These are phyloP conservation scores for Agrostemma githago DNA, from an alignment of 148 eudicot genomes.

Conservation along the genomic window DNA sequence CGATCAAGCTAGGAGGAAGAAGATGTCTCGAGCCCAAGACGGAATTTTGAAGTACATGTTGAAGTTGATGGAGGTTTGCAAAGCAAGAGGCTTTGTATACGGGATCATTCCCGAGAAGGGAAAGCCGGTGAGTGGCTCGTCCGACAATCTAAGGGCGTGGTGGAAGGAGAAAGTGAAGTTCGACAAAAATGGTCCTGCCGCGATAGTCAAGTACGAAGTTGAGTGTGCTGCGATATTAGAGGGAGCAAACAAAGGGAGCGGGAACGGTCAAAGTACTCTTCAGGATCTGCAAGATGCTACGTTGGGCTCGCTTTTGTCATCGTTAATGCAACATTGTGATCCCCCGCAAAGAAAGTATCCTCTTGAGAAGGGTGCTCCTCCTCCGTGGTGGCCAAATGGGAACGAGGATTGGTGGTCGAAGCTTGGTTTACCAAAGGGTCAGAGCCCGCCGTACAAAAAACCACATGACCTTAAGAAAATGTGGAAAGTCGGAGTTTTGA, in stretches of 20 bases:
- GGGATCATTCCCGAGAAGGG: constrained; percentile 98
- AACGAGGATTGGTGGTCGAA: constrained; percentile 82
- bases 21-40: constrained; percentile 95
- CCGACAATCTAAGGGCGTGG: constrained; percentile 96
- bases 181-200: constrained; percentile 92
- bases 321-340: constrained; percentile 89
- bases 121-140: constrained; percentile 90
- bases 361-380: constrained; percentile 70
- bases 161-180: constrained; percentile 98
- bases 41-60: constrained; percentile 95
- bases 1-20: constrained; percentile 89
- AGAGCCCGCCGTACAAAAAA: constrained; percentile 79
- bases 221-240: constrained; percentile 49
- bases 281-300: constrained; percentile 96
- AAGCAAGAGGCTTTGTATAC: constrained; percentile 89
- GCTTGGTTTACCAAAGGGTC: constrained; percentile 60
- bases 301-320: constrained; percentile 84
- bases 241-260: constrained; percentile 40
- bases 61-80: constrained; percentile 97
- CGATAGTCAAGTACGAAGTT: constrained; percentile 64
- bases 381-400: constrained; percentile 96
- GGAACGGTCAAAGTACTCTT: constrained; percentile 50
- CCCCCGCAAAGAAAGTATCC: constrained; percentile 95
- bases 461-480: constrained; percentile 95
- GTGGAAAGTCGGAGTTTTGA: constrained; percentile 97